Conservation (phyloP, 192 early-diverging fungal genomes). For the Geranomyces variabilis region DNA sequence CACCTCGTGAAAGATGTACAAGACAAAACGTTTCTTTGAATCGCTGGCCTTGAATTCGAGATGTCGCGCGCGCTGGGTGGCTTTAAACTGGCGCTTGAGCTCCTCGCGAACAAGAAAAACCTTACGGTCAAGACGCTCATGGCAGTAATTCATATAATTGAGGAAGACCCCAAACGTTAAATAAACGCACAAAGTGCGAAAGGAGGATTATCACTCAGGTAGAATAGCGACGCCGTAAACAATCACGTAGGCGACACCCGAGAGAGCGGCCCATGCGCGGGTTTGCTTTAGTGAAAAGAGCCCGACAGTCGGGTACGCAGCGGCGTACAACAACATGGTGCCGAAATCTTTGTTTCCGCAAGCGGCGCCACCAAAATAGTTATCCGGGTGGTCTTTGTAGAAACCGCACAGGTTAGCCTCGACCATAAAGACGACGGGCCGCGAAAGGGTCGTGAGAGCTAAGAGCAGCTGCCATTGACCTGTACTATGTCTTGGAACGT, state of each 20-base stretch:
- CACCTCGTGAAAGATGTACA: constrained; percentile 35
- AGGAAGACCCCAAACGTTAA: constrained; percentile 23
- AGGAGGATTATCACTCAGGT: not conserved
- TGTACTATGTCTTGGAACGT: constrained; percentile 13
- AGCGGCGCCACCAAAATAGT: constrained; percentile 9
- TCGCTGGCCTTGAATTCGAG: constrained; percentile 36
- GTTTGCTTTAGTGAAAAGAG: constrained; percentile 25
- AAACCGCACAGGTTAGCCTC: constrained; percentile 24
- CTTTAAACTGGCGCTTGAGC: constrained; percentile 30
- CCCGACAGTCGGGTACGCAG: not conserved
- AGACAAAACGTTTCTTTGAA: constrained; percentile 28
- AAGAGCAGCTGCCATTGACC: constrained; percentile 22
- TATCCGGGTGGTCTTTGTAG: not conserved
- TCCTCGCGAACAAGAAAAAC: constrained; percentile 32
- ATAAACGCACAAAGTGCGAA: constrained; percentile 12
- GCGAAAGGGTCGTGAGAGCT: not conserved
- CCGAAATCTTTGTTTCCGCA: constrained; percentile 30
- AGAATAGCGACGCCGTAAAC: constrained; percentile 8
- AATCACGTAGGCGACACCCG: not conserved
- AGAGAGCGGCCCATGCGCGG: constrained; percentile 10
- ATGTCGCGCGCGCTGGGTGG: constrained; percentile 33
- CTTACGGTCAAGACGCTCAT: constrained; percentile 29
- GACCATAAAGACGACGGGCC: constrained; percentile 27
- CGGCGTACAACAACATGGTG: constrained; percentile 29
- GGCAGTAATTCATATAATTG: constrained; percentile 26